Evolutionary conservation across 176 grass and related monocot genomes (phyloP).

Genomic region (Themeda triandra): DNA sequence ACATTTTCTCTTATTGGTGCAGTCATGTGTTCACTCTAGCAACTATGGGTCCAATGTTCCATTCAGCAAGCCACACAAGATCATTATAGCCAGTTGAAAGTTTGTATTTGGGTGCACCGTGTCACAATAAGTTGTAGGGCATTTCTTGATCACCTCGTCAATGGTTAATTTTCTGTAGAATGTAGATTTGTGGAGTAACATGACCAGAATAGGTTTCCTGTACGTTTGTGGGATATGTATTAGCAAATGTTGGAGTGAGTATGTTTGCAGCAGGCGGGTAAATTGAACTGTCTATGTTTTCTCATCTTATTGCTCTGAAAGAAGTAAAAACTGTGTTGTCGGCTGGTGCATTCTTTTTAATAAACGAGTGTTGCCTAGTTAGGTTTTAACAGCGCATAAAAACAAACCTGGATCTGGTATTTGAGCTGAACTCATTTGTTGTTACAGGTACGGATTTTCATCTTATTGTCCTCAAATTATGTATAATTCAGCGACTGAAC

Average conservation of each 20-base stretch:
- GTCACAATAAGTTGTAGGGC: neutral
- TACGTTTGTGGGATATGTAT: neutral
- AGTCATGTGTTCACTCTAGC: neutral
- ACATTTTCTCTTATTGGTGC: neutral
- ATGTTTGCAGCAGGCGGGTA: neutral
- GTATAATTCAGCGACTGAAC: conserved; percentile 21
- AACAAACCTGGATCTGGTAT: neutral
- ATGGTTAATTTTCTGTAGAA: neutral
- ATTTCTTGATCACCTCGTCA: neutral
- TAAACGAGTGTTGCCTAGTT: neutral
- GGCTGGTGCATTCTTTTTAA: neutral
- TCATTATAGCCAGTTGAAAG: neutral
- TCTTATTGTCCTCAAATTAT: conserved; percentile 21
- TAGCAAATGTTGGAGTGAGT: conserved; percentile 8
- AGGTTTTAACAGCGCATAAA: neutral
- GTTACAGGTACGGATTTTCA: conserved; percentile 39
- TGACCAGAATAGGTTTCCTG: neutral
- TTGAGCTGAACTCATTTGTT: neutral
- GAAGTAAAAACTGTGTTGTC: neutral
- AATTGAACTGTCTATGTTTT: neutral
- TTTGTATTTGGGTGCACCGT: conserved; percentile 3
- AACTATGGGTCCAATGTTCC: conserved; percentile 6
- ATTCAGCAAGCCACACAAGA: neutral
- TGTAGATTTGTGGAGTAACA: neutral
- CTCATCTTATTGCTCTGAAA: neutral